Base-by-base conservation (phyloP, 441 rosid species). In the Biscutella laevigata region DNA sequence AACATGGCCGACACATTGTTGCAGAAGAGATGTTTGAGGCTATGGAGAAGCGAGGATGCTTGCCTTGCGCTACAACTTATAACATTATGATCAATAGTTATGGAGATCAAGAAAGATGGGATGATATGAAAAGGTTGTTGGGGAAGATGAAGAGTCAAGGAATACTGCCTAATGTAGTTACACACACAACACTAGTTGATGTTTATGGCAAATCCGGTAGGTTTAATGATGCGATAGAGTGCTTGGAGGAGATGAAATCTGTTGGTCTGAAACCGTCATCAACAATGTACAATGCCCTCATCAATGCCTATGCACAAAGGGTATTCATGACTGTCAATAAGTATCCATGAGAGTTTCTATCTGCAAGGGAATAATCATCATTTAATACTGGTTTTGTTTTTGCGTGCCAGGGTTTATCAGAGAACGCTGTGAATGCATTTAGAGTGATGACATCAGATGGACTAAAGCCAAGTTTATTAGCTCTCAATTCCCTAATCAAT, bases 281-380 rank as follows among this genome's bases (percentile, higher is more conserved):
- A 3, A 78, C 99, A 12, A 84, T 84, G 95, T 92, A 86, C 70
- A 88, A 92, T 71, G 99, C 99, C 0, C 71, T 92, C 67, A 84
- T 92, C 72, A 88, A 92, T 69, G 99, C 97, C 27, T 92, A 92
- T 62, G 97, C 99, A 47, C 97, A 81, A 66, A 86, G 78, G 90
- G 99, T 88, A 64, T 17, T 4, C 4, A 70, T 16, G 68, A 34
- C 11, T 57, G 36, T 22, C 59, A 3, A 10, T 38, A 17, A 38
- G 6, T 44, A 32, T 38, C 16, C 11, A 1, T 16, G 6, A 42
- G 14, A 49, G 3, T 17, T n/a, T 17, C 20, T 17, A 27, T 24
- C 13, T 1, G 6, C 36, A 7, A 17, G 12, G 38, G 12, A 17
- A 17, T 17, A 37, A 45, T 21, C 25, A 46, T 30, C 26, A 4